phyloP scores from a whole-genome alignment of 2,329 filamentous ascomycete species.

The Diaporthe humulicola region DNA sequence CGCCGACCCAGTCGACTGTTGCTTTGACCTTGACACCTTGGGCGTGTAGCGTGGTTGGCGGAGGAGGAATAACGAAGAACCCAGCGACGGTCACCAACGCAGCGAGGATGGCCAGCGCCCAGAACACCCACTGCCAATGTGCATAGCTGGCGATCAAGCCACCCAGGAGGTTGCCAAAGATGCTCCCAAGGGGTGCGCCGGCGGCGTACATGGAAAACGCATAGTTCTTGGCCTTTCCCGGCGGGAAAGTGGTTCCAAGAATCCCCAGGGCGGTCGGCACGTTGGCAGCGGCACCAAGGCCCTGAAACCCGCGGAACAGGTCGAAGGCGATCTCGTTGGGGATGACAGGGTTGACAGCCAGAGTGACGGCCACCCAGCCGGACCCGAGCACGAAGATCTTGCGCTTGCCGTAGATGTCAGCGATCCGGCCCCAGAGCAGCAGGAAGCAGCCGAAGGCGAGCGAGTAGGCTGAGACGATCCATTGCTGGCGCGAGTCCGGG shows the following conservation, averaged over 20 bases:
- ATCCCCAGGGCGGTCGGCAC: slow-evolving; percentile 80
- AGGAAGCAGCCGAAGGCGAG: slow-evolving; percentile 78
- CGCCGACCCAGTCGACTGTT: slow-evolving; percentile 77
- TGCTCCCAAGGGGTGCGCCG: slow-evolving; percentile 73
- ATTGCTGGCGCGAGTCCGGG: slow-evolving; percentile 71
- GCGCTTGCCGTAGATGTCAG: slow-evolving; percentile 76
- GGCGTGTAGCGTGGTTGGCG: slow-evolving; percentile 51
- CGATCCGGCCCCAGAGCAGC: slow-evolving; percentile 76
- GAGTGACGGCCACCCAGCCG: slow-evolving; percentile 71
- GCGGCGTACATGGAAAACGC: slow-evolving; percentile 76
- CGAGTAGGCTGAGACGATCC: slow-evolving; percentile 76
- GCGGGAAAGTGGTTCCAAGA: slow-evolving; percentile 75
- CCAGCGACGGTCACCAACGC: slow-evolving; percentile 68
- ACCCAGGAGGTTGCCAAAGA: slow-evolving; percentile 75
- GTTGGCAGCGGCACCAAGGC: slow-evolving; percentile 76
- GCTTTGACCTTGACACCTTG: slow-evolving; percentile 52
- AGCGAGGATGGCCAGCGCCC: slow-evolving; percentile 72
- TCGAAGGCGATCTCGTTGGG: slow-evolving; percentile 77
- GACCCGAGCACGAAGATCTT: slow-evolving; percentile 75
- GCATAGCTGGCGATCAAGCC: slow-evolving; percentile 74
- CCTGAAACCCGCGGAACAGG: slow-evolving; percentile 75
- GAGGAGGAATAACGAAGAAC: slow-evolving; percentile 70
- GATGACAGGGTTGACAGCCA: slow-evolving; percentile 73
- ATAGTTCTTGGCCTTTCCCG: slow-evolving; percentile 78
- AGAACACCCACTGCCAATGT: slow-evolving; percentile 78